phyloP scores from a whole-genome alignment of 176 grass and related monocot genomes.

The Eremochloa ophiuroides region DNA sequence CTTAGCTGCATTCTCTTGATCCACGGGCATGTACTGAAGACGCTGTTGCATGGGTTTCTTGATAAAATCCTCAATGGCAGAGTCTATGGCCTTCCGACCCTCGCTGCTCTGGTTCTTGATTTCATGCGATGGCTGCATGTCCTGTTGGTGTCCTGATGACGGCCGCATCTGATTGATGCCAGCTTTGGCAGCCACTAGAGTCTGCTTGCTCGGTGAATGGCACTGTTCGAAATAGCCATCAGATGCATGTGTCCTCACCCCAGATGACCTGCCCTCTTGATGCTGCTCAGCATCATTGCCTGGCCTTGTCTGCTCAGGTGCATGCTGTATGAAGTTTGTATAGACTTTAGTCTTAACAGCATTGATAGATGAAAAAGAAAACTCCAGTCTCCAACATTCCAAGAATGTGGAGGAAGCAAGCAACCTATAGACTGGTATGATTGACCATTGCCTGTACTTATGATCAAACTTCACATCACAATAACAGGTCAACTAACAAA shows the following conservation, averaged over 20 bases:
- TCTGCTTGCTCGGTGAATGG: neutral
- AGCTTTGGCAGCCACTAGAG: neutral
- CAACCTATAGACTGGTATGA: neutral
- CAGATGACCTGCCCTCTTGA: neutral
- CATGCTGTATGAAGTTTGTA: constrained; percentile 3
- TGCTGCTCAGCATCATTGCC: neutral
- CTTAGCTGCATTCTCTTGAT: neutral
- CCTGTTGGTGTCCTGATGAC: neutral
- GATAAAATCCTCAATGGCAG: neutral
- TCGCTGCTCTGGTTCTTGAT: neutral
- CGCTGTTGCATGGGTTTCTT: neutral
- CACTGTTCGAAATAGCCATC: neutral
- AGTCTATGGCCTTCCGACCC: neutral
- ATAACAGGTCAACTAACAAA: neutral
- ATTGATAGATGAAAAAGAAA: neutral
- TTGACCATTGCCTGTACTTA: neutral
- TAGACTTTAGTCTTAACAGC: neutral
- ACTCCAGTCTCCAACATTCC: too few species aligned
- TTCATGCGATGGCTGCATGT: neutral
- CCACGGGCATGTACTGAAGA: neutral
- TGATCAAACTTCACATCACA: neutral
- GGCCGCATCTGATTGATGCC: neutral
- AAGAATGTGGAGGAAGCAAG: neutral
- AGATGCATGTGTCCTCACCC: too few species aligned
- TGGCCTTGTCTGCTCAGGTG: neutral